phyloP scores from a whole-genome alignment of 2,329 filamentous ascomycete genomes.

The Hymenotorrendiella dingleyae region DNA sequence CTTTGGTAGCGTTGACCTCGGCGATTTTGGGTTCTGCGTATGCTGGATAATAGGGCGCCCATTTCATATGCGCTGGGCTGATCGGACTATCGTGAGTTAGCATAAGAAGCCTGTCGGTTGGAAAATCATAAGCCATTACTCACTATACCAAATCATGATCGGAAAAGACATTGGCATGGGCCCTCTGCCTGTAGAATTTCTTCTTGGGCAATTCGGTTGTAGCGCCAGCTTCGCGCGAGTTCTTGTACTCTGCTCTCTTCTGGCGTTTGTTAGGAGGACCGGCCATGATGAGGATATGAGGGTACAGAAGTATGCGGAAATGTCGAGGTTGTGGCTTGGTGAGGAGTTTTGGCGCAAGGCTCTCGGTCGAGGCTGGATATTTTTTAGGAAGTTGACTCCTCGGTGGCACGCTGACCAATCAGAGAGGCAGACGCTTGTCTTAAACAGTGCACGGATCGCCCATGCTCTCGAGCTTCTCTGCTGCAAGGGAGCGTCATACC shows the following conservation, averaged over 20 bases:
- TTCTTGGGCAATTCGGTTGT: conserved; percentile 66
- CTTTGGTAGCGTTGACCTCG: neutral
- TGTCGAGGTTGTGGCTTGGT: too few relatives aligned
- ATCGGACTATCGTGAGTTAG: conserved; percentile 54
- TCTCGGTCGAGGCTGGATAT: conserved; percentile 9
- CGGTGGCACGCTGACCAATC: conserved; percentile 61
- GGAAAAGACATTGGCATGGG: conserved; percentile 96
- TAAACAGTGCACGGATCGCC: too few relatives aligned
- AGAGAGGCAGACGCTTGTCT: too few relatives aligned
- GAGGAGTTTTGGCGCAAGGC: conserved; percentile 8
- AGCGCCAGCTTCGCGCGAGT: conserved; percentile 42
- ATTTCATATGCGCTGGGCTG: conserved; percentile 81
- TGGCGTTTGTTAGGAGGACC: conserved; percentile 50
- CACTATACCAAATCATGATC: conserved; percentile 89
- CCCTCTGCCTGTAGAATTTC: conserved; percentile 92
- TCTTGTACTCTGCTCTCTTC: conserved; percentile 62
- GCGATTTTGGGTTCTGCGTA: conserved; percentile 46
- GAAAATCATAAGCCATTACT: conserved; percentile 28
- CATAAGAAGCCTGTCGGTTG: conserved; percentile 9
- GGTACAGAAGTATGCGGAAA: too few relatives aligned
- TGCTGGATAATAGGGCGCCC: conserved; percentile 76
- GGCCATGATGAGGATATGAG: conserved; percentile 35
- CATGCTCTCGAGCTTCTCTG: too few relatives aligned
- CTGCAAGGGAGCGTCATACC: conserved; percentile 1
- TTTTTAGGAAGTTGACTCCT: conserved; percentile 37